phyloP scores from a whole-genome alignment of 768 basidiomycete species.

The Leccinum imitatum region DNA sequence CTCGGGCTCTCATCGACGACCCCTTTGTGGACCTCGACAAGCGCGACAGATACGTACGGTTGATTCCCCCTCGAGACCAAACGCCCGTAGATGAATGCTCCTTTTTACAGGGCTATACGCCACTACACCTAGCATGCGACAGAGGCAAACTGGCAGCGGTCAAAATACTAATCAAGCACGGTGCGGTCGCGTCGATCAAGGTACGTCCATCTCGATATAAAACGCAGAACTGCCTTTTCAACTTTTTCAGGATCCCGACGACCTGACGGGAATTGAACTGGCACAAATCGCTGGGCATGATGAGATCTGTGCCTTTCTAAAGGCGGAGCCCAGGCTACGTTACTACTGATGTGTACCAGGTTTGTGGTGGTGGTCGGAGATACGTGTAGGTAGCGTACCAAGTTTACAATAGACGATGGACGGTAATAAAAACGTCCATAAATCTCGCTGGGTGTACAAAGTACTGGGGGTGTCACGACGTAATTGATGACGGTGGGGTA shows the following conservation, averaged over 20 bases:
- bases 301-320: slow-evolving; percentile 43
- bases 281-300: slow-evolving; percentile 58
- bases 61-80: neutral
- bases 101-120: slow-evolving; percentile 72
- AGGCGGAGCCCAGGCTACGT: slow-evolving; percentile 10
- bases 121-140: slow-evolving; percentile 85
- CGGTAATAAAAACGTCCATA: neutral
- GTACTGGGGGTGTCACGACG: slow-evolving; percentile 12
- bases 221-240: slow-evolving; percentile 1
- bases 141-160: slow-evolving; percentile 65
- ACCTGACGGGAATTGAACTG: slow-evolving; percentile 56
- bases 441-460: neutral
- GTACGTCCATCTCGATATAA: slow-evolving; percentile 36
- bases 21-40: slow-evolving; percentile 53
- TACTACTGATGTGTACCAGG: slow-evolving; percentile 14
- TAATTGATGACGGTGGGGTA: neutral
- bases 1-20: slow-evolving; percentile 41
- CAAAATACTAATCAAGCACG: slow-evolving; percentile 54
- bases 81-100: slow-evolving; percentile 1
- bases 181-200: slow-evolving; percentile 65
- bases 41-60: slow-evolving; percentile 71
- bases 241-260: slow-evolving; percentile 61
- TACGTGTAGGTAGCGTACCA: slow-evolving; percentile 3
- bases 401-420: neutral
- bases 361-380: slow-evolving; percentile 5